Evolutionary conservation across 1,139 yeast species (phyloP).

Genomic region (Diutina ranongensis): DNA sequence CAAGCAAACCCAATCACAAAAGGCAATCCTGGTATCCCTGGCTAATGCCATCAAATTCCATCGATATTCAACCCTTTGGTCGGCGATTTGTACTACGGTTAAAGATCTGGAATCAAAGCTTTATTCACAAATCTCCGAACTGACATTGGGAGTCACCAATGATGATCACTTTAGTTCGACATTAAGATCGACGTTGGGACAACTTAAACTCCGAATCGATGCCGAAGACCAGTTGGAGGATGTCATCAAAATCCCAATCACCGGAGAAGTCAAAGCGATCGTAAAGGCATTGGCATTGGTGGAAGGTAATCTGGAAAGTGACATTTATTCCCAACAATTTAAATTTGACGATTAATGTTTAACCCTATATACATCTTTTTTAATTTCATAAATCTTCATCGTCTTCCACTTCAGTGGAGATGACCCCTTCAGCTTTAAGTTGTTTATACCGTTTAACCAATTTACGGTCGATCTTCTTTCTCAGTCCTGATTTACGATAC

Average conservation of each 20-base stretch:
- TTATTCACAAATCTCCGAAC: background rate
- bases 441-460: constrained; percentile 20
- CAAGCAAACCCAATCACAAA: background rate
- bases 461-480: constrained; percentile 23
- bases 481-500: constrained; percentile 16
- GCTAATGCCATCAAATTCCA: background rate
- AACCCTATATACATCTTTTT: too few species aligned
- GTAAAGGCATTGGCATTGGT: background rate
- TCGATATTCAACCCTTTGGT: background rate
- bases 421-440: constrained; percentile 14
- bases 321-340: background rate
- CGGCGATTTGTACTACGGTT: background rate
- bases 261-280: background rate
- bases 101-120: background rate
- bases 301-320: background rate
- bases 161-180: background rate
- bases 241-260: background rate
- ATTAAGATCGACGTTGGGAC: background rate
- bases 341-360: too few species aligned
- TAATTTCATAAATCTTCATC: background rate
- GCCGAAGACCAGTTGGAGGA: background rate
- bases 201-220: background rate
- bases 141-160: background rate
- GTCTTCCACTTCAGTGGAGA: background rate
- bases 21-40: background rate